Evolutionary conservation across 2,329 filamentous ascomycete species (phyloP).

Genomic region (Aspergillus intermedius): DNA sequence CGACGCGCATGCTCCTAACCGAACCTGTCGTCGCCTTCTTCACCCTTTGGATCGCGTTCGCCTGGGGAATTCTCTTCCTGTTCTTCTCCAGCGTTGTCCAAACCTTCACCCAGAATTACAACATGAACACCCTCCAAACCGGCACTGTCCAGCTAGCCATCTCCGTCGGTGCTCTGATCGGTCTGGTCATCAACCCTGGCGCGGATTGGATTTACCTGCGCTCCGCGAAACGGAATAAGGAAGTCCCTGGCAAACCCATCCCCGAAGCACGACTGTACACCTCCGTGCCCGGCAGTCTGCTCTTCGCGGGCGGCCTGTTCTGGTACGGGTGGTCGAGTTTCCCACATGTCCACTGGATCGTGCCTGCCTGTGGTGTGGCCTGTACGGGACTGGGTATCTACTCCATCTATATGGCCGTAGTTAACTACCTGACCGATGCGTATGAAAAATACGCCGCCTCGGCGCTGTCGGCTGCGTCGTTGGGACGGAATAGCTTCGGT

Average conservation of each 20-base stretch:
- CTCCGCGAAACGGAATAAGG: constrained; percentile 21
- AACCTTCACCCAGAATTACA: constrained; percentile 34
- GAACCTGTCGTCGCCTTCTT: constrained; percentile 40
- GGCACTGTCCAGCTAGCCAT: constrained; percentile 38
- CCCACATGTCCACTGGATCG: constrained; percentile 27
- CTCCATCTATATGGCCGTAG: constrained; percentile 42
- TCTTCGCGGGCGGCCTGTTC: constrained; percentile 29
- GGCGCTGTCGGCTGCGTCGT: constrained; percentile 40
- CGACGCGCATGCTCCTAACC: constrained; percentile 34
- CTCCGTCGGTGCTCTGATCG: constrained; percentile 37
- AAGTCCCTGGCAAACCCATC: constrained; percentile 33
- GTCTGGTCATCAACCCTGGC: constrained; percentile 35
- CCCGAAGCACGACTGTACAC: constrained; percentile 41
- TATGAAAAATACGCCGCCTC: constrained; percentile 45
- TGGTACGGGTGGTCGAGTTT: constrained; percentile 31
- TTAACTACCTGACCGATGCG: constrained; percentile 45
- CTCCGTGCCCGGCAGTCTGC: constrained; percentile 35
- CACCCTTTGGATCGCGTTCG: constrained; percentile 41
- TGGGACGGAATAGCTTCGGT: constrained; percentile 41
- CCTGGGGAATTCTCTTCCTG: constrained; percentile 40
- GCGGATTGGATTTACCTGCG: constrained; percentile 27
- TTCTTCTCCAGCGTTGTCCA: constrained; percentile 38
- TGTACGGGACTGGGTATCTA: constrained; percentile 38
- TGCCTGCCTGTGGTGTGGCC: constrained; percentile 25
- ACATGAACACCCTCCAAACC: constrained; percentile 28